Evolutionary conservation across 495 filamentous ascomycete species (phyloP).

Genomic region (Mycothermus thermophilus): DNA sequence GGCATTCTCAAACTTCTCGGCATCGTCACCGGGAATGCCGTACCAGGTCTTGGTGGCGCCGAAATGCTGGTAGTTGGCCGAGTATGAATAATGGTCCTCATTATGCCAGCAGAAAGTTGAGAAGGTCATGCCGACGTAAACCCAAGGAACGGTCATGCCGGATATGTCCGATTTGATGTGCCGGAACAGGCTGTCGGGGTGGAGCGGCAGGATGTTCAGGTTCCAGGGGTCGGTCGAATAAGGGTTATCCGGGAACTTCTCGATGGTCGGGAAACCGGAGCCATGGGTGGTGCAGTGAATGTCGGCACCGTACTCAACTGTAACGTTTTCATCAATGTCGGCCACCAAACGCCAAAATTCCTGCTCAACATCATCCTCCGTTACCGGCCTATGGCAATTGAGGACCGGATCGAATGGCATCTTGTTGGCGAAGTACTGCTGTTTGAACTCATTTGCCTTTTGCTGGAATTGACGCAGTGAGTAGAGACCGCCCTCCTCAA

Average conservation of each 20-base stretch:
- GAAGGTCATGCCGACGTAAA: constrained; percentile 99
- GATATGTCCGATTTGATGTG: constrained; percentile 98
- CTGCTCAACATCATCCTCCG: constrained; percentile 89
- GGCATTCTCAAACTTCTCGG: constrained; percentile 84
- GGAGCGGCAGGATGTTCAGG: constrained; percentile 80
- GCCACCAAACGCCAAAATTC: constrained; percentile 96
- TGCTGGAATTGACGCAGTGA: constrained; percentile 94
- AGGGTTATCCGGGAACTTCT: constrained; percentile 72
- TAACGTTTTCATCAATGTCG: constrained; percentile 84
- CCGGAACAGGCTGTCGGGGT: constrained; percentile 83
- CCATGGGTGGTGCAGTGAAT: constrained; percentile 98
- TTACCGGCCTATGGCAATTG: constrained; percentile 63
- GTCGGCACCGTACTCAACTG: constrained; percentile 96
- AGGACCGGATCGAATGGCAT: constrained; percentile 80
- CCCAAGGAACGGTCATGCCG: constrained; percentile 99
- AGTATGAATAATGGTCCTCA: constrained; percentile 96
- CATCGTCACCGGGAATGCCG: constrained; percentile 86
- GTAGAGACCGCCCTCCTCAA: constrained; percentile 93
- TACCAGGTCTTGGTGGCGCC: constrained; percentile 99
- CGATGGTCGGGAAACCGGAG: constrained; percentile 92
- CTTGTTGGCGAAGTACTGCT: constrained; percentile 79
- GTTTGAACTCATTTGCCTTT: constrained; percentile 87
- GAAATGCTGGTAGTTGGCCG: constrained; percentile 97
- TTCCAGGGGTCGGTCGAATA: constrained; percentile 93
- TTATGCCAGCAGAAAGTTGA: constrained; percentile 99